Evolutionary conservation across 164 flowering plant genomes (phyloP), one percentile per base, ranked within the genome.

Genomic region (Magnolia kwangsiensis): DNA sequence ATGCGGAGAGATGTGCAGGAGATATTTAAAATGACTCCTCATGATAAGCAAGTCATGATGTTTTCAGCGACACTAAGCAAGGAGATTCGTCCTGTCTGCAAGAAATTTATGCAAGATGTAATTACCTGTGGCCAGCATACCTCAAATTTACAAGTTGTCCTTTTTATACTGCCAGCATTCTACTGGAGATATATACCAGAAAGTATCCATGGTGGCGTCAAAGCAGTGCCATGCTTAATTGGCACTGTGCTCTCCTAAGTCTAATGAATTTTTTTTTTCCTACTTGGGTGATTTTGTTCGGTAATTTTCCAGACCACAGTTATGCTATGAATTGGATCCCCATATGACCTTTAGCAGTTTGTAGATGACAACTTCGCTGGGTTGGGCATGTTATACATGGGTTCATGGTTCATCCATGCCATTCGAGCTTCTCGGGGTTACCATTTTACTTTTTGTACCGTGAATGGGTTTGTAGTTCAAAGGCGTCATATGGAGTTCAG

Each of bases 91-190:
- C 98, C 99, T 8, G 98, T 96, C 55, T 96, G 99, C 97, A 92
- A 96, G 88, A 96, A 87, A 76, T 96, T 96, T 78, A 96, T 96
- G 99, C 99, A 94, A 96, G 99, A 96, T 91, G 99, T 96, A 96
- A 96, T 94, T 87, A 88, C 82, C 85, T 82, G 82, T 90, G 85
- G 89, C 91, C 91, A 84, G 84, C 78, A 63, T 79, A 81, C 66
- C 83, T 88, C 81, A 77, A 84, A 78, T 83, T 89, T 86, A 66
- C 83, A 83, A 79, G 85, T 84, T 83, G 76, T 72, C 13, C 79
- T 80, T 69, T 86, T 84, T 81, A 73, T 82, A 69, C 73, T 79
- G 72, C 84, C 83, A 75, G 78, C 78, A 84, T 69, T 81, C 83
- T 77, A 69, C 81, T 14, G 74, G 82, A 78, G 78, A 8, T 67